Evolutionary conservation across 768 basidiomycete genomes (phyloP), one percentile per base, ranked within the genome.

Genomic region (Fomitopsis serialis): DNA sequence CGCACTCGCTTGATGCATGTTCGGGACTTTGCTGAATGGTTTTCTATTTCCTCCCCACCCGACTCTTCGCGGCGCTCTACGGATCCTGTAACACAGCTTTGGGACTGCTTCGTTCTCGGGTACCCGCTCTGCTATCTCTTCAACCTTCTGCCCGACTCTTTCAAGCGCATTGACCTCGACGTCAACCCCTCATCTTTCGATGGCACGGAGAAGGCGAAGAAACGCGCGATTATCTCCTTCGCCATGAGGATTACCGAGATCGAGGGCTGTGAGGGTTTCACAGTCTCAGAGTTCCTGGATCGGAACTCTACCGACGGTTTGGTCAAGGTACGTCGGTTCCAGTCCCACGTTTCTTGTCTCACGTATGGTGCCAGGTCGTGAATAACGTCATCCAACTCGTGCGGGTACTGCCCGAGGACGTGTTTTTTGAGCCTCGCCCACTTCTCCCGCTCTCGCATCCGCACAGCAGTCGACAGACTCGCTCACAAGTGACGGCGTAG

Each of bases 121-220:
- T 85, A 92, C 45, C 87, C 94, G 43, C 87, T 98, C 61, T 96
- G 93, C 74, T 97, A 89, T 75, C 84, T 99, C 62, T 96, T 92
- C 78, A 96, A 99, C 72, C 84, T 89, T 68, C 84, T 98, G 52
- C 87, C 87, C 36, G 64, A 66, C 2, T 69, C 73, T 15, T 62
- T 67, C 21, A 61, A 58, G 13, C 74, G 70, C 35, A 76, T 74
- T 50, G 19, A 70, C 48, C 82, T 91, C 50, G 76, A 82, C 62
- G 89, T 86, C 49, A 81, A 84, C 63, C 77, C 81, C 29, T 75
- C 78, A 9, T 72, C 79, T 43, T 84, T 82, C 57, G 87, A 89
- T 24, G 68, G 76, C 49, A 79, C 82, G 51, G 92, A 95, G 69
- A 87, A 87, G 58, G 81, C 81, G 46, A 91, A 88, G 79, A 95